Conservation (phyloP, 2,329 filamentous ascomycete species). For the Colletotrichum spaethianum region DNA sequence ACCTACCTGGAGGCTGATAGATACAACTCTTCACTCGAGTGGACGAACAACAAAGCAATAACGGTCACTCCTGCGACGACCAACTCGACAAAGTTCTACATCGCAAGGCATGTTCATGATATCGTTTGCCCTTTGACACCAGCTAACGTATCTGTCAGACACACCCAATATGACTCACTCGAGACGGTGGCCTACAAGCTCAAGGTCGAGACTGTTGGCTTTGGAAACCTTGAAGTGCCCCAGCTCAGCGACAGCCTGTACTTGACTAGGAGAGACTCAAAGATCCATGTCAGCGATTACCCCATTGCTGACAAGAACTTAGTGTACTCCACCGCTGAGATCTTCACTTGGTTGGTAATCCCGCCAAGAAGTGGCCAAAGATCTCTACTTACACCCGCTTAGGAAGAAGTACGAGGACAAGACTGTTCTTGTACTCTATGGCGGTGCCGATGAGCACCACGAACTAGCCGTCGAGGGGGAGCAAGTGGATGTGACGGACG, state of each 20-base stretch:
- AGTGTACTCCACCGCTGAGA: slow-evolving; percentile 77
- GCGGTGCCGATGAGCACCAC: slow-evolving; percentile 70
- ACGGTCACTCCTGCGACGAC: slow-evolving; percentile 72
- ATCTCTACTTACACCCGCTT: background rate
- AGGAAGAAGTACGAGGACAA: slow-evolving; percentile 70
- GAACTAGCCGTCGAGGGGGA: slow-evolving; percentile 64
- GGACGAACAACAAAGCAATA: slow-evolving; percentile 59
- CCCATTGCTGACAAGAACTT: slow-evolving; percentile 68
- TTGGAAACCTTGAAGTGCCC: slow-evolving; percentile 67
- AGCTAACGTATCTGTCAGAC: slow-evolving; percentile 57
- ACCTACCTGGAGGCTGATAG: slow-evolving; percentile 73
- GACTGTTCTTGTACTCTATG: slow-evolving; percentile 73
- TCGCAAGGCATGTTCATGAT: slow-evolving; percentile 46
- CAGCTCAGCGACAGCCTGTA: slow-evolving; percentile 67
- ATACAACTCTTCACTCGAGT: slow-evolving; percentile 45
- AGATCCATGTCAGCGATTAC: slow-evolving; percentile 75
- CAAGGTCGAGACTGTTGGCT: slow-evolving; percentile 66
- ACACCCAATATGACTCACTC: slow-evolving; percentile 71
- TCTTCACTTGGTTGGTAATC: slow-evolving; percentile 66
- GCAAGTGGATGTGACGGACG: slow-evolving; percentile 13
- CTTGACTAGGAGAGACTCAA: slow-evolving; percentile 73
- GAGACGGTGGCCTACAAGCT: slow-evolving; percentile 72
- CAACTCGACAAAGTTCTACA: slow-evolving; percentile 69
- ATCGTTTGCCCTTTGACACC: no score
- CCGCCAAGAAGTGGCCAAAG: rapidly evolving